Evolutionary conservation across 2,329 filamentous ascomycete species (phyloP), one percentile per base, ranked within the genome.

Genomic region (Colletotrichum tabaci): DNA sequence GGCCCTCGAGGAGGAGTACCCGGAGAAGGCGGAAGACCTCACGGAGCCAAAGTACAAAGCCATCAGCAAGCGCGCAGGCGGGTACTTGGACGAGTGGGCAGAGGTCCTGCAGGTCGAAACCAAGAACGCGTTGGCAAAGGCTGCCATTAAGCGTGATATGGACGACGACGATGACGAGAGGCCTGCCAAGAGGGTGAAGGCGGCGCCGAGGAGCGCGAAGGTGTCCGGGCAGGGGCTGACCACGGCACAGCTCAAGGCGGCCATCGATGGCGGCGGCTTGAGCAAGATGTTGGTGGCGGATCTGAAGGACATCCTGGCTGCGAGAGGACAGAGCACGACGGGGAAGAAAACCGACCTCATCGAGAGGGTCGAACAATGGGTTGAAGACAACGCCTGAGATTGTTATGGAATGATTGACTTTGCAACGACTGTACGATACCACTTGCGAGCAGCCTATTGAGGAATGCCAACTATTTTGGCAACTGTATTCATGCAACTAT

Each of bases 1-100:
- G 68, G 96, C 96, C 0, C 86, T 99, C 0, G 95, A 98, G 46
- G 96, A 99, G 79, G 95, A 98, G 75, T 84, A 97, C 1, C 95
- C 95, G 0, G 92, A 93, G 23, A 88, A 92, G 61, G 82, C 83
- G 2, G 86, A 89, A 16, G 96, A 99, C 78, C 91, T 93, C 74
- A 98, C 96, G 0, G 80, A 94, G 16, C 96, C 96, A 1, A 94
- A 93, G 76, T 95, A 92, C 81, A 92, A 89, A 75, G 94, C 97
- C 75, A 98, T 99, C 66, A 90, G 95, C 80, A 98, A 97, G 84
- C 91, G 96, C 40, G 92, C 93, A 1, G 95, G 95, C 0, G 89
- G 90, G 2, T 94, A 94, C 77, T 88, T 98, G 12, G 85, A 92
- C 56, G 91, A 94, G 44, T 98, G 95, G 91, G 91, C 93, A 4